phyloP scores from a whole-genome alignment of 441 rosid genomes.

The Gossypium armourianum region DNA sequence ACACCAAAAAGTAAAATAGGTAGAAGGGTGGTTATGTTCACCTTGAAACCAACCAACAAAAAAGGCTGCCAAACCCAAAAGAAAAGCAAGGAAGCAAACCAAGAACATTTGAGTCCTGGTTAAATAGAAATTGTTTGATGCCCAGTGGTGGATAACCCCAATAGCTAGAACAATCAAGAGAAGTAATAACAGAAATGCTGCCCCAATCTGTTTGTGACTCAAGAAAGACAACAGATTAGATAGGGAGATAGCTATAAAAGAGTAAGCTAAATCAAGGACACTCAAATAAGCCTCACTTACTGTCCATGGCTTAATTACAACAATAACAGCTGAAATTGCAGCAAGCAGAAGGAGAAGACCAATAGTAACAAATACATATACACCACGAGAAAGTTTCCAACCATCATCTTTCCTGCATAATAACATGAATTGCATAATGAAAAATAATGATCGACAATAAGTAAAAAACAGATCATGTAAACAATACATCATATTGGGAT shows the following conservation, averaged over 20 bases:
- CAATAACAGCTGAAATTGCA: conserved; percentile 85
- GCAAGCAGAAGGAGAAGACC: conserved; percentile 93
- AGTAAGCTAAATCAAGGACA: conserved; percentile 11
- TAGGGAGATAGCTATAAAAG: conserved; percentile 14
- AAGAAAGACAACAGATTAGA: conserved; percentile 27
- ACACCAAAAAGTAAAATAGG: conserved; percentile 9
- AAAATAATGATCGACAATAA: conserved; percentile 5
- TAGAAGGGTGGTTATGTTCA: conserved; percentile 25
- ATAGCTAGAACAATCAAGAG: conserved; percentile 85
- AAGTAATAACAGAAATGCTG: conserved; percentile 80
- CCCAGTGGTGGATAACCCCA: conserved; percentile 96
- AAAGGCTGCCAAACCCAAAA: conserved; percentile 98
- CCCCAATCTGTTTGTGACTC: conserved; percentile 66
- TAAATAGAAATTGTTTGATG: conserved; percentile 96
- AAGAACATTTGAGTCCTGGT: conserved; percentile 79
- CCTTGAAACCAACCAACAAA: conserved; percentile 90
- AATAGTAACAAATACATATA: conserved; percentile 62
- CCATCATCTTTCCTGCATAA: conserved; percentile 89
- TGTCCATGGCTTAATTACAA: conserved; percentile 79
- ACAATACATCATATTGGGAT: conserved; percentile 14
- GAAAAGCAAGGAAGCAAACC: conserved; percentile 90
- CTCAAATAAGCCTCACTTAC: conserved; percentile 40
- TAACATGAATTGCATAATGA: neutral
- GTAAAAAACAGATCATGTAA: conserved; percentile 12
- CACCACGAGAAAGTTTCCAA: conserved; percentile 94